These are phyloP conservation scores for Sclerotinia trifoliorum DNA, from an alignment of 2,329 filamentous ascomycete species.

Conservation along the genomic window DNA sequence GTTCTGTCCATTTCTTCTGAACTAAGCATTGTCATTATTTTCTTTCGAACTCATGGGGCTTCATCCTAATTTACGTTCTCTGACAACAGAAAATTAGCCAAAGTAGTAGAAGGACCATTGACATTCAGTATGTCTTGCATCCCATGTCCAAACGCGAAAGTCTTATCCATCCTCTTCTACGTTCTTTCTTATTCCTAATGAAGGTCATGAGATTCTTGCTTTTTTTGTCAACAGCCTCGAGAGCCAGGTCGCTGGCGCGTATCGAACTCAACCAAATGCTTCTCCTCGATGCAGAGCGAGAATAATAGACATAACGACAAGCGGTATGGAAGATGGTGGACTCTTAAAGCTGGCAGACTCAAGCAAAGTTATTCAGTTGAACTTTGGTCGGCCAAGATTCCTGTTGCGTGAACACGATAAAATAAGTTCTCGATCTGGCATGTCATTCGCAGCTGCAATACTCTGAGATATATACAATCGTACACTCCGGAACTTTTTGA, in stretches of 20 bases:
- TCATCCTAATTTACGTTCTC: neutral
- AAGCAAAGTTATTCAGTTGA: too few species aligned
- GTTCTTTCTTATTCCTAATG: neutral
- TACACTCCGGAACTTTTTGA: neutral
- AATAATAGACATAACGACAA: neutral
- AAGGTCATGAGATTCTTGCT: neutral
- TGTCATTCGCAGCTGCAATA: neutral
- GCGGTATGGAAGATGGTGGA: too few species aligned
- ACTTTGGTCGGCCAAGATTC: too few species aligned
- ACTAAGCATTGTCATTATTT: fast-evolving
- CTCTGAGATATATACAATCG: neutral
- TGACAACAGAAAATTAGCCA: neutral
- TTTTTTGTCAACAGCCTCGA: neutral
- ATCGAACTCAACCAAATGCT: neutral
- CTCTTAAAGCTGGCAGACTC: neutral
- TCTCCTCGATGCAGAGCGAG: neutral
- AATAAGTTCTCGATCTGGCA: neutral
- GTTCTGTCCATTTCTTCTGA: neutral
- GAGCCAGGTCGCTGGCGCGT: neutral
- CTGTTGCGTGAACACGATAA: neutral
- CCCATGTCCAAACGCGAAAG: neutral
- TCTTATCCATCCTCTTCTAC: neutral
- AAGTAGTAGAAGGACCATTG: neutral
- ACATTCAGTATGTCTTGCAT: neutral
- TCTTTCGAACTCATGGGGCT: neutral